Percentiles rank a stretch among this genome's conserved stretches.
Conservation (phyloP, 106 monocot genomes). For the Dendrobium catenatum region DNA sequence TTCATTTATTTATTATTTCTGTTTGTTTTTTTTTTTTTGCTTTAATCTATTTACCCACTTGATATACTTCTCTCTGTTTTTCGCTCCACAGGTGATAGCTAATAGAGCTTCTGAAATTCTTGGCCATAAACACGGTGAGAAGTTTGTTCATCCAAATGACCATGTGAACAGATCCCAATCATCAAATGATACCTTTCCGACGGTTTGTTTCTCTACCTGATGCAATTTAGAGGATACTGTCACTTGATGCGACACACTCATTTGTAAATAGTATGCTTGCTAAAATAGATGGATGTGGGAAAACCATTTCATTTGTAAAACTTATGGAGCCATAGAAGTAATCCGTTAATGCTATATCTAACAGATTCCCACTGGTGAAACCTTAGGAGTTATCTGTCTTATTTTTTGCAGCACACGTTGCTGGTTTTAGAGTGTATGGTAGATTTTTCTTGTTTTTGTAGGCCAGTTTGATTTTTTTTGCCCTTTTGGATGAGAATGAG, state of each 20-base stretch:
- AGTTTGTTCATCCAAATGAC: constrained; percentile 94
- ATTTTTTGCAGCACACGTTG: not conserved
- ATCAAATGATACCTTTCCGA: constrained; percentile 99
- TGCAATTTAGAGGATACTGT: not conserved
- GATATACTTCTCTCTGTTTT: not conserved
- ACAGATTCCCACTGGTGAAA: not conserved
- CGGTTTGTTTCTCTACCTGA: constrained; percentile 42
- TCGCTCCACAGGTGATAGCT: constrained; percentile 67
- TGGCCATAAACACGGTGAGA: constrained; percentile 80
- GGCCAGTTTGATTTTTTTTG: no score
- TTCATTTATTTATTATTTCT: not conserved
- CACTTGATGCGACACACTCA: not conserved
- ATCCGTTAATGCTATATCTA: not conserved
- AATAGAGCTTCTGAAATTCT: constrained; percentile 97
- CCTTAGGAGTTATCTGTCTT: not conserved
- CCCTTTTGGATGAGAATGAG: no score
- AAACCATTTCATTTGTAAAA: not conserved
- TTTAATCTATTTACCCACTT: not conserved
- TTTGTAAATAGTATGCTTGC: not conserved
- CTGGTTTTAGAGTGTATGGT: no score
- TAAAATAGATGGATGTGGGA: not conserved
- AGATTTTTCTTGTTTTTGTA: no score
- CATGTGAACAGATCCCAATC: constrained; percentile 92
- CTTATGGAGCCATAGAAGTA: not conserved
- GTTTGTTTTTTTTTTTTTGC: not conserved